These are phyloP conservation scores for Penicillium maclennaniae DNA, from an alignment of 495 filamentous ascomycete species.

Conservation along the genomic window DNA sequence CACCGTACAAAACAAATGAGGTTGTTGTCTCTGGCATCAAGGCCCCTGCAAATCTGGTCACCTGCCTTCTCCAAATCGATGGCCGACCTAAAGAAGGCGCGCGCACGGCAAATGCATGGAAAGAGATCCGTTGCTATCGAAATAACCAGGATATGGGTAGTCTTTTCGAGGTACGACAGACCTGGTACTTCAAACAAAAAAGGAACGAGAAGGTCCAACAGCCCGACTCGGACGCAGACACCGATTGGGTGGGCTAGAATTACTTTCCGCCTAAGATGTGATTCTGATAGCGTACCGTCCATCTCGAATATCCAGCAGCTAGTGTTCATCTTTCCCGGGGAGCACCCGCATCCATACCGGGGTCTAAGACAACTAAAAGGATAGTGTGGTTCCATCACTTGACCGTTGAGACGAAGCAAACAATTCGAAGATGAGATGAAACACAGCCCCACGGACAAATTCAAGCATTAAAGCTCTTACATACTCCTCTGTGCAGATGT, in stretches of 20 bases:
- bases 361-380: too few species aligned
- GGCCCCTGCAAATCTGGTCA: constrained; percentile 27
- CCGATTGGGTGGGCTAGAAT: too few species aligned
- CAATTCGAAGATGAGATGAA: too few species aligned
- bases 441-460: neutral
- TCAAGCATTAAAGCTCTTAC: neutral
- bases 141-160: constrained; percentile 55
- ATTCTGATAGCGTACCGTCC: too few species aligned
- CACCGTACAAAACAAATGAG: constrained; percentile 9
- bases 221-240: too few species aligned
- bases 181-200: constrained; percentile 32
- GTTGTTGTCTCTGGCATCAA: constrained; percentile 33
- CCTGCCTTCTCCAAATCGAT: constrained; percentile 42
- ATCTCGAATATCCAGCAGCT: too few species aligned
- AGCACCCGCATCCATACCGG: too few species aligned
- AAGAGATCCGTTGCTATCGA: constrained; percentile 46
- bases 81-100: constrained; percentile 22
- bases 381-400: too few species aligned
- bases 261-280: too few species aligned
- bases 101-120: constrained; percentile 49
- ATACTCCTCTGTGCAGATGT: neutral
- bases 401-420: too few species aligned
- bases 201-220: neutral
- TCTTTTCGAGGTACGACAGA: constrained; percentile 51
- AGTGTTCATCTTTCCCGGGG: too few species aligned